Conservation (phyloP, 495 filamentous ascomycete species). For the Penicillium mononematosum region DNA sequence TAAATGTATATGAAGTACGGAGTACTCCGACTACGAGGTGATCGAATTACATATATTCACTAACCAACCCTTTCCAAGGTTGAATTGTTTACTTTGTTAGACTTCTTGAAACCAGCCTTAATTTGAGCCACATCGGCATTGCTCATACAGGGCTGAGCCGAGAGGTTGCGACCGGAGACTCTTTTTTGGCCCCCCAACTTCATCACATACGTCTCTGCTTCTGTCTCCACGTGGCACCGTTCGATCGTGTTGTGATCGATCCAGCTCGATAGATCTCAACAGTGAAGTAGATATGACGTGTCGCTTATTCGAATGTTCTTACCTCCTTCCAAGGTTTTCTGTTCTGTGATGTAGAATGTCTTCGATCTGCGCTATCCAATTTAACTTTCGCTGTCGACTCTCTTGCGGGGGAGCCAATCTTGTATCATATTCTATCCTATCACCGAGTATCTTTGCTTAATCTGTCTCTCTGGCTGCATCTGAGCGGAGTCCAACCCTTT, state of each 20-base stretch:
- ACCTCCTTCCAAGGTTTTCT: background rate
- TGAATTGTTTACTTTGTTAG: background rate
- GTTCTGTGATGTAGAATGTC: conserved; percentile 1
- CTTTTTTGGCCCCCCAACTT: conserved; percentile 1
- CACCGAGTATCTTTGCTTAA: conserved; percentile 10
- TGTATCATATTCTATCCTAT: background rate
- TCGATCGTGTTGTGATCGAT: conserved; percentile 9
- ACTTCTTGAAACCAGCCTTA: background rate
- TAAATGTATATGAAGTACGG: too few species aligned
- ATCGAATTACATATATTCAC: background rate
- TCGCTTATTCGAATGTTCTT: conserved; percentile 5
- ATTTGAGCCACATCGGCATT: background rate
- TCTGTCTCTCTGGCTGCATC: background rate
- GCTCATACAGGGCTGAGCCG: conserved; percentile 10
- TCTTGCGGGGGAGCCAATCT: conserved; percentile 10
- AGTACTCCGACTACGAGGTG: background rate
- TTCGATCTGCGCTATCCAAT: conserved; percentile 12
- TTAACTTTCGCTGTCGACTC: background rate
- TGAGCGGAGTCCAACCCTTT: conserved; percentile 1
- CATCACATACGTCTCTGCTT: background rate
- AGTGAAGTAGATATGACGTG: background rate
- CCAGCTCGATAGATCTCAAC: conserved; percentile 8
- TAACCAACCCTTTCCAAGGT: background rate
- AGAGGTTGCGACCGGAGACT: background rate
- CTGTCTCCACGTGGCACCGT: conserved; percentile 9